phyloP scores from a whole-genome alignment of 495 filamentous ascomycete species.

The Aspergillus avenaceus region DNA sequence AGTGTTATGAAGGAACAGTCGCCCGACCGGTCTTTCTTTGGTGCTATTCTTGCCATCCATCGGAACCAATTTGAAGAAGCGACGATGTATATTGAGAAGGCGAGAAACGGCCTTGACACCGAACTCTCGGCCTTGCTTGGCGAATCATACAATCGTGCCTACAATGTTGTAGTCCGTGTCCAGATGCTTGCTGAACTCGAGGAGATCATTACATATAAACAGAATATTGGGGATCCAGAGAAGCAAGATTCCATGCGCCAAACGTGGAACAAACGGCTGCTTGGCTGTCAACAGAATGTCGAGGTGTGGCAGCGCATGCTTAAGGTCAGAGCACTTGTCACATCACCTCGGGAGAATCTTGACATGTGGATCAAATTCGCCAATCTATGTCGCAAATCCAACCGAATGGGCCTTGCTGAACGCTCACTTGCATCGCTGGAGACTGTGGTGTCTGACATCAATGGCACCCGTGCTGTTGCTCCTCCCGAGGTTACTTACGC shows the following conservation, averaged over 20 bases:
- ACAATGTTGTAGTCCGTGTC: slow-evolving; percentile 90
- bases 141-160: slow-evolving; percentile 95
- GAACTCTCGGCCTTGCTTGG: slow-evolving; percentile 92
- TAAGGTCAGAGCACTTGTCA: slow-evolving; percentile 88
- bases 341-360: slow-evolving; percentile 85
- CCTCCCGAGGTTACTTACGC: slow-evolving; percentile 85
- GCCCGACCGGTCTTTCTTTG: slow-evolving; percentile 95
- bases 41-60: slow-evolving; percentile 87
- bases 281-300: slow-evolving; percentile 93
- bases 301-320: slow-evolving; percentile 99
- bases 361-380: slow-evolving; percentile 99
- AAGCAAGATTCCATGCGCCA: slow-evolving; percentile 86
- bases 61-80: slow-evolving; percentile 93
- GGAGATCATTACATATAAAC: slow-evolving; percentile 97
- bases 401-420: slow-evolving; percentile 91
- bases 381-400: slow-evolving; percentile 93
- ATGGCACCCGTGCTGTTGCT: slow-evolving; percentile 46
- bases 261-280: slow-evolving; percentile 93
- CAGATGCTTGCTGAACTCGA: slow-evolving; percentile 99
- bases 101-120: slow-evolving; percentile 87
- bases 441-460: slow-evolving; percentile 55
- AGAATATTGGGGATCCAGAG: slow-evolving; percentile 67
- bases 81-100: slow-evolving; percentile 77
- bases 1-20: slow-evolving; percentile 89
- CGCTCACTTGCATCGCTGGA: slow-evolving; percentile 83